A percentile compares a stretch with the other conserved stretches of the same genome.
These are phyloP conservation scores for Puya raimondii DNA, from an alignment of 176 grass and related monocot species.

Conservation along the genomic window DNA sequence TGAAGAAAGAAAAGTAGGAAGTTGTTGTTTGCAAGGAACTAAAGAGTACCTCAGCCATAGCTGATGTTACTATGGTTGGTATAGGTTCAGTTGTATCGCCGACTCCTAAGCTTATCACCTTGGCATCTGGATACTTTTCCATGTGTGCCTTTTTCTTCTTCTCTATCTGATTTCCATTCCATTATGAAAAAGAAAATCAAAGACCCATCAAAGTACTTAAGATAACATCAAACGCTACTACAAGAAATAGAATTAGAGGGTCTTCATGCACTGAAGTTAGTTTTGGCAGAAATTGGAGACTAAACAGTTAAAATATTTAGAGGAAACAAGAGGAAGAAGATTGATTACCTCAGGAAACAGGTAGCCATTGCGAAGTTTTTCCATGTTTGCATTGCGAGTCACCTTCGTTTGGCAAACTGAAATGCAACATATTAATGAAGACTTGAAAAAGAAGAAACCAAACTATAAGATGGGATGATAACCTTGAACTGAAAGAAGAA, in stretches of 20 bases:
- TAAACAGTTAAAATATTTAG: not conserved
- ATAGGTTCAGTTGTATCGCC: conserved; percentile 92
- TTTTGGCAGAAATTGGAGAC: not conserved
- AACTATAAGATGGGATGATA: not conserved
- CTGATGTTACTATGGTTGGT: conserved; percentile 59
- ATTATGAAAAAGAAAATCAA: not conserved
- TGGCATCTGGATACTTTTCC: conserved; percentile 77
- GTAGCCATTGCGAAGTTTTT: conserved; percentile 78
- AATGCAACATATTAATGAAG: conserved; percentile 1
- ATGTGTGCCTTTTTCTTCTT: conserved; percentile 48
- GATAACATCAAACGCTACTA: not conserved
- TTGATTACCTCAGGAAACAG: conserved; percentile 71
- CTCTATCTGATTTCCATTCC: conserved; percentile 42
- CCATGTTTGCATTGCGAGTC: conserved; percentile 76
- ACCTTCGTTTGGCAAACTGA: conserved; percentile 49
- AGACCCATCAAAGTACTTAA: not conserved
- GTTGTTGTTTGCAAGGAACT: not conserved
- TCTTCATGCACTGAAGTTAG: not conserved
- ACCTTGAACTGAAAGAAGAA: conserved; percentile 14
- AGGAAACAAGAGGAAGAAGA: not conserved
- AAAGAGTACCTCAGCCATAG: conserved; percentile 71
- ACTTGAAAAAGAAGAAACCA: conserved; percentile 7
- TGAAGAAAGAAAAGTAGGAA: not conserved
- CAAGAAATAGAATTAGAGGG: not conserved
- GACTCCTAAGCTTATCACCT: conserved; percentile 84